These are phyloP conservation scores for Ceratocystis lukuohia DNA, from an alignment of 2,329 filamentous ascomycete genomes.

Conservation along the genomic window DNA sequence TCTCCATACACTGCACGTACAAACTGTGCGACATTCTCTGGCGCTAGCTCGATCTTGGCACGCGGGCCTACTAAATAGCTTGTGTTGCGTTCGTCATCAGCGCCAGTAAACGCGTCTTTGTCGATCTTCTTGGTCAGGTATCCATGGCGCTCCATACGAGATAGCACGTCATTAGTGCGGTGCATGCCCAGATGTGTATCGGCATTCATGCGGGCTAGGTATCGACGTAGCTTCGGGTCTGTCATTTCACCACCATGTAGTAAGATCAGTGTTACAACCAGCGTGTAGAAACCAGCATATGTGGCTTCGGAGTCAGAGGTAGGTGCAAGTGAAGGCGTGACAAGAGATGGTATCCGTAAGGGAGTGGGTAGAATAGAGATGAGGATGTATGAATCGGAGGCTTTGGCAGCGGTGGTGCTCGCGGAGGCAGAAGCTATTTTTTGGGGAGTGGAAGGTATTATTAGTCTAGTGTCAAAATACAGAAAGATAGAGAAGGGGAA, in stretches of 20 bases:
- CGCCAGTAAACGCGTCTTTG: conserved; percentile 30
- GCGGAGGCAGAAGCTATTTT: conserved; percentile 21
- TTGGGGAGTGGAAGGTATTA: neutral
- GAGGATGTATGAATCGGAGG: conserved; percentile 63
- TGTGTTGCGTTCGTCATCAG: conserved; percentile 45
- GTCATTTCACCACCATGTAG: conserved; percentile 60
- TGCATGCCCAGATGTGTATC: conserved; percentile 61
- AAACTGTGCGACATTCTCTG: conserved; percentile 59
- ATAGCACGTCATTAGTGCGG: conserved; percentile 61
- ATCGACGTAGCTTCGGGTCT: conserved; percentile 65
- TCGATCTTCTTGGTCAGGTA: conserved; percentile 70
- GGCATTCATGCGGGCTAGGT: conserved; percentile 61
- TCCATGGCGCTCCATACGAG: conserved; percentile 63
- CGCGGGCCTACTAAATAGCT: conserved; percentile 78
- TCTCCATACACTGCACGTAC: conserved; percentile 48
- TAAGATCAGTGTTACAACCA: conserved; percentile 63
- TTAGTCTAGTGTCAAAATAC: neutral
- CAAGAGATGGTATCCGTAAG: conserved; percentile 54
- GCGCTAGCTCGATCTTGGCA: conserved; percentile 71
- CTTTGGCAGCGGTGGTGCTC: conserved; percentile 28
- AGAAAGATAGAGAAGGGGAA: neutral
- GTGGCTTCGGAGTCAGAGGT: conserved; percentile 56
- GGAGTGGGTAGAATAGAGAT: conserved; percentile 54
- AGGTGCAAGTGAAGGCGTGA: conserved; percentile 54
- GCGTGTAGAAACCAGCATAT: conserved; percentile 69